phyloP scores from a whole-genome alignment of 2,329 filamentous ascomycete species.

The Didymella glomerata region DNA sequence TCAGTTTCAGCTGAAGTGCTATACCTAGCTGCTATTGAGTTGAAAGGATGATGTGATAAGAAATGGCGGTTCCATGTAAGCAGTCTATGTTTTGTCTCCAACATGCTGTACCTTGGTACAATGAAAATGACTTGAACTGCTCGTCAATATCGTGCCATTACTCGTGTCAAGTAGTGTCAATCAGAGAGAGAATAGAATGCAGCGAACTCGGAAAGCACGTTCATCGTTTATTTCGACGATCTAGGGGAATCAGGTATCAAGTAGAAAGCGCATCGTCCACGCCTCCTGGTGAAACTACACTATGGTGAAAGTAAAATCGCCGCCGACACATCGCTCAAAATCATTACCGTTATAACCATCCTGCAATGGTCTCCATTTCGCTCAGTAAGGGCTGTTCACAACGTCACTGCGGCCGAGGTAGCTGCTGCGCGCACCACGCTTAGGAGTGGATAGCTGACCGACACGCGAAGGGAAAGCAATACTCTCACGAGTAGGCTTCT shows the following conservation, averaged over 20 bases:
- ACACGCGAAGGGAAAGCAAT: slow-evolving; percentile 71
- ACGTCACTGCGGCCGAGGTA: slow-evolving; percentile 83
- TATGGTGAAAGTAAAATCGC: slow-evolving; percentile 1
- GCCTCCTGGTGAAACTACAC: slow-evolving; percentile 4
- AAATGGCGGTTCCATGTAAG: not conserved
- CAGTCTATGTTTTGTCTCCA: not conserved
- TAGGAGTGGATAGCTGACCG: slow-evolving; percentile 46
- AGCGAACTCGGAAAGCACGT: not conserved
- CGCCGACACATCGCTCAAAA: slow-evolving; percentile 4
- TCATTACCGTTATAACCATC: not conserved
- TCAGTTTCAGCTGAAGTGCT: not conserved
- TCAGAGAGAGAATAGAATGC: not conserved
- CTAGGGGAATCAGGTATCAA: slow-evolving; percentile 24
- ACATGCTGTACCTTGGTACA: not conserved
- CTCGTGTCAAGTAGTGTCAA: not conserved
- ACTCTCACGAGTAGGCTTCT: slow-evolving; percentile 89
- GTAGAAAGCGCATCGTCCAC: slow-evolving; percentile 7
- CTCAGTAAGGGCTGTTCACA: slow-evolving; percentile 74
- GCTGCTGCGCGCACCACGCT: slow-evolving; percentile 62
- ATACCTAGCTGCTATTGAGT: not conserved
- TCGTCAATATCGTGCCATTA: not conserved
- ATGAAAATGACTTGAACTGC: not conserved
- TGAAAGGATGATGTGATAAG: not conserved
- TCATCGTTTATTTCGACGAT: slow-evolving; percentile 16
- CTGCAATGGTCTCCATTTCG: not conserved